These are phyloP conservation scores for Calonectria fujianensis DNA, from an alignment of 2,329 filamentous ascomycete genomes.

Conservation along the genomic window DNA sequence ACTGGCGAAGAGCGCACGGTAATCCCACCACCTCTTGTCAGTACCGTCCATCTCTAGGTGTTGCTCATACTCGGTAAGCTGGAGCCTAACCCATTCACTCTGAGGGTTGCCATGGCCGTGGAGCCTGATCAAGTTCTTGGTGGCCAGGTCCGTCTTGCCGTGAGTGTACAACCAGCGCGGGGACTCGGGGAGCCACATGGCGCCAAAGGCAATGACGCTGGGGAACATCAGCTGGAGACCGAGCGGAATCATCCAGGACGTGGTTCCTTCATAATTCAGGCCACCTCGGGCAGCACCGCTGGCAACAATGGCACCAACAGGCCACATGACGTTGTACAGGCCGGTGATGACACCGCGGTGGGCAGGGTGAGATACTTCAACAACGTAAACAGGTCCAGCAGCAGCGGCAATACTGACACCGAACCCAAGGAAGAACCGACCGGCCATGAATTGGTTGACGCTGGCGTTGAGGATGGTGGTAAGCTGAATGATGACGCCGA, in stretches of 20 bases:
- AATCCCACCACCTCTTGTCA: conserved; percentile 70
- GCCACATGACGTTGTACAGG: conserved; percentile 70
- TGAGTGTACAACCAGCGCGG: conserved; percentile 65
- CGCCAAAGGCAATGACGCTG: conserved; percentile 59
- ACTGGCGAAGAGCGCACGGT: conserved; percentile 65
- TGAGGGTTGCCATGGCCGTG: conserved; percentile 66
- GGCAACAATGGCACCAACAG: conserved; percentile 68
- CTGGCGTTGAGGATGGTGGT: conserved; percentile 53
- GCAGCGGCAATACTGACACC: conserved; percentile 68
- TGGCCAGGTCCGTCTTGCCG: conserved; percentile 55
- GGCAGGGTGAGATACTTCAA: conserved; percentile 68
- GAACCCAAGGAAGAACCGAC: conserved; percentile 77
- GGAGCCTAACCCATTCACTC: conserved; percentile 58
- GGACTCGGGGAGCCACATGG: conserved; percentile 63
- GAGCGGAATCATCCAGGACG: conserved; percentile 65
- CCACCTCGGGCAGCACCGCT: conserved; percentile 66
- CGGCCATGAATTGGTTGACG: conserved; percentile 68
- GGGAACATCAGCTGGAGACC: conserved; percentile 66
- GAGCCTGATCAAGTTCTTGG: conserved; percentile 59
- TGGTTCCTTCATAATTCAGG: conserved; percentile 57
- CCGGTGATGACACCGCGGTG: conserved; percentile 60
- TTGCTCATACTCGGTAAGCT: conserved; percentile 67
- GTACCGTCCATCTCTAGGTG: conserved; percentile 66
- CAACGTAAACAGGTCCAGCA: conserved; percentile 68
- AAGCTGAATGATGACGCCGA: conserved; percentile 66